Evolutionary conservation across 192 early-diverging fungal species (phyloP).

Genomic region (Backusella morwellensis): DNA sequence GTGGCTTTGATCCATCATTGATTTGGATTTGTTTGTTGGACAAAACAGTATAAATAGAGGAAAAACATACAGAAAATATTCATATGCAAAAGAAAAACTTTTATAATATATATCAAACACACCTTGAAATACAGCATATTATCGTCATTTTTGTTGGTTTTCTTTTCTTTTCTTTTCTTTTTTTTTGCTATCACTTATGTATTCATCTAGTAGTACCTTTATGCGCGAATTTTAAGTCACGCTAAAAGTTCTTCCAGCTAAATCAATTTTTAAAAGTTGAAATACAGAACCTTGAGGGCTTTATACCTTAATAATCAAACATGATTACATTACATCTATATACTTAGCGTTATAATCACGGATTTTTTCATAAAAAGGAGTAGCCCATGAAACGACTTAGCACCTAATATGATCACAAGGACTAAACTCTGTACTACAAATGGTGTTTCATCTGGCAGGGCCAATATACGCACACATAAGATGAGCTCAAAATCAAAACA

Average conservation of each 20-base stretch:
- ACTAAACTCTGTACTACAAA: background rate
- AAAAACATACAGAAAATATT: background rate
- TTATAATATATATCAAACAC: background rate
- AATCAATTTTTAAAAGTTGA: background rate
- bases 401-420: background rate
- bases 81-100: background rate
- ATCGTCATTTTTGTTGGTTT: background rate
- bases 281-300: background rate
- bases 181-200: background rate
- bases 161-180: too few species aligned
- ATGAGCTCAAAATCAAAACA: constrained; percentile 8
- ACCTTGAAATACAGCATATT: background rate
- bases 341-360: background rate
- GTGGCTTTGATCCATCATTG: background rate
- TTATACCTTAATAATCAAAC: background rate
- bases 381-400: background rate
- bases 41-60: background rate
- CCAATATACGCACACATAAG: background rate
- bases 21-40: constrained; percentile 1
- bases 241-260: background rate
- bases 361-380: background rate
- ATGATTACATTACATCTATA: background rate
- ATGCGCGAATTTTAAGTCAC: background rate
- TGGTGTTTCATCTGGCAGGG: background rate
- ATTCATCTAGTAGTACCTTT: background rate